Conservation (phyloP, 495 filamentous ascomycete genomes). For the Apiosordaria backusii region DNA sequence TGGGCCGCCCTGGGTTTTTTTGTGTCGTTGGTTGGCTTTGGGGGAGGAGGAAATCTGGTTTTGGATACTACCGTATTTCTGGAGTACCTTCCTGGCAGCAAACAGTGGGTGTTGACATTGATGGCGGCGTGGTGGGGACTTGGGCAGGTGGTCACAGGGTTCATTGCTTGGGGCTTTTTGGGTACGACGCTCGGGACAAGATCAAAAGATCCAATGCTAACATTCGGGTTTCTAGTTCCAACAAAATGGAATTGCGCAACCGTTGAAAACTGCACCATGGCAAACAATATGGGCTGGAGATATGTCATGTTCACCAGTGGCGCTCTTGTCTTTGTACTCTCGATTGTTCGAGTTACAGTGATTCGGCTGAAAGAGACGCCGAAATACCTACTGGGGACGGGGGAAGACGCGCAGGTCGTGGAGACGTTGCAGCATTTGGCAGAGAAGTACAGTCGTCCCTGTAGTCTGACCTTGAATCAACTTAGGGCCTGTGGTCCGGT, state of each 20-base stretch:
- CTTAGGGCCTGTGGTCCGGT: slow-evolving; percentile 52
- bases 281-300: slow-evolving; percentile 77
- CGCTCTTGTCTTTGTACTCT: slow-evolving; percentile 63
- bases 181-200: slow-evolving; percentile 41
- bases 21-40: slow-evolving; percentile 65
- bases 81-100: slow-evolving; percentile 70
- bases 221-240: slow-evolving; percentile 29
- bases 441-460: slow-evolving; percentile 58
- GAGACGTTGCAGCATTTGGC: slow-evolving; percentile 59
- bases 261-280: slow-evolving; percentile 54
- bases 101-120: slow-evolving; percentile 73
- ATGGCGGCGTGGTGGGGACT: slow-evolving; percentile 78
- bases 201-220: neutral
- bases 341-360: slow-evolving; percentile 61
- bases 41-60: slow-evolving; percentile 70
- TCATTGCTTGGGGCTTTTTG: slow-evolving; percentile 75
- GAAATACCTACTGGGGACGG: slow-evolving; percentile 64
- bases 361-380: slow-evolving; percentile 68
- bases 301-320: slow-evolving; percentile 68
- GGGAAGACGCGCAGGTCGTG: slow-evolving; percentile 60
- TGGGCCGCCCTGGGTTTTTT: slow-evolving; percentile 64
- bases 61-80: slow-evolving; percentile 73
- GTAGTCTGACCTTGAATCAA: slow-evolving; percentile 58
- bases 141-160: slow-evolving; percentile 64
- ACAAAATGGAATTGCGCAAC: slow-evolving; percentile 54